Evolutionary conservation across 169 alveolate species (phyloP), one percentile per base, ranked within the genome.

Genomic region (Eimeria zaria): DNA sequence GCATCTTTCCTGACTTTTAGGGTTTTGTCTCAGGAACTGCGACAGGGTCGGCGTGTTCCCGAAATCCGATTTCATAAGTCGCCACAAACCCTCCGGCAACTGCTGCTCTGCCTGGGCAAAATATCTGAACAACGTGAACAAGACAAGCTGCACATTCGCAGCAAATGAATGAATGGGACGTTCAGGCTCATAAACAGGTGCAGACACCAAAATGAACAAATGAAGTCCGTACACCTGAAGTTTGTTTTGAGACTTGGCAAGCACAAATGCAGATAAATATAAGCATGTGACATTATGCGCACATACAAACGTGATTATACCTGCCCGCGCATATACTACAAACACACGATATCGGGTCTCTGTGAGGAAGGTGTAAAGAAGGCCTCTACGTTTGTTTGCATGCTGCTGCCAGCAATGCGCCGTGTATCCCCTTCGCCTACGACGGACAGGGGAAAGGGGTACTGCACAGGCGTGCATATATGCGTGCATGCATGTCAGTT

Each of bases 21-120:
- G 48, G 12, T 91, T 39, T 44, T 91, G 74, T 30, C 39, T 48
- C 41, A 97, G 89, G 94, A 89, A 97, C 62, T 69, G 95, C 69
- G 73, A 55, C 36, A 97, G 91, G 46, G 96, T 95, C 74, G 97
- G 97, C 36, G 95, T 89, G 41, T 89, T 88, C 14, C 92, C 94
- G 39, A 81, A 46, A 39, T 95, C 96, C 36, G 64, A 71, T 41
- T 97, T 95, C 97, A 97, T 97, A 55, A 97, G 95, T 11, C n/a
- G 48, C 97, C 97, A 97, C 39, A 71, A 58, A 22, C 64, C 41
- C 41, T 39, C 53, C 7, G 87, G 97, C 83, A 97, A 97, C 96
- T 97, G 97, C 96, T 95, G 91, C 81, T 97, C 97, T 4, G 98
- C 98, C 87, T 97, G 98, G 71, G 94, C 87, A 81, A 96, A 97